These are phyloP conservation scores for Trametes punicea DNA, from an alignment of 768 basidiomycete genomes.

Conservation along the genomic window DNA sequence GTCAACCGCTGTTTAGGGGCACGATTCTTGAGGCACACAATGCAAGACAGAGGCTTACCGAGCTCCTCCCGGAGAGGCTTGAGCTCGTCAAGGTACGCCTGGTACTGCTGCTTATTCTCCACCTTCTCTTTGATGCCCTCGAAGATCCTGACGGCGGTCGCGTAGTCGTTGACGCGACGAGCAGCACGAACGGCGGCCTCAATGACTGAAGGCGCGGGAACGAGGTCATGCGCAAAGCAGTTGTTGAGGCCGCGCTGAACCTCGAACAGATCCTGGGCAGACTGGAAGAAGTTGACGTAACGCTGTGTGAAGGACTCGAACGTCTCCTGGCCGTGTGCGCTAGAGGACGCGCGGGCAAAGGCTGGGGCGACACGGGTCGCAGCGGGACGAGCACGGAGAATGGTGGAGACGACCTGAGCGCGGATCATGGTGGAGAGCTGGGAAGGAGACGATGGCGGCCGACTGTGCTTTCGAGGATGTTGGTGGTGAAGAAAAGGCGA, in stretches of 20 bases:
- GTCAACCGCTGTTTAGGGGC: background rate
- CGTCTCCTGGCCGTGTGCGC: constrained; percentile 80
- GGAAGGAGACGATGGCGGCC: constrained; percentile 5
- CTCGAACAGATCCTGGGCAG: constrained; percentile 95
- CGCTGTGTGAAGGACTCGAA: constrained; percentile 94
- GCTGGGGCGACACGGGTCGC: constrained; percentile 36
- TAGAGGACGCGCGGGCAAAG: constrained; percentile 48
- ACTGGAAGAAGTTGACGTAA: constrained; percentile 91
- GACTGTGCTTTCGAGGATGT: constrained; percentile 4
- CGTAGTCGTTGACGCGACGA: constrained; percentile 92
- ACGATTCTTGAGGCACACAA: background rate
- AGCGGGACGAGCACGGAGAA: constrained; percentile 60
- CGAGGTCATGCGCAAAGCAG: constrained; percentile 98
- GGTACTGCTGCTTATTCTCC: constrained; percentile 94
- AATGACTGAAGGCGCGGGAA: constrained; percentile 78
- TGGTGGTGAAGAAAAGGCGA: constrained; percentile 20
- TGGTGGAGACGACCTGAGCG: constrained; percentile 55
- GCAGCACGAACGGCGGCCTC: constrained; percentile 87
- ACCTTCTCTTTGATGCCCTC: constrained; percentile 98
- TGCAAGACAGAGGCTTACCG: constrained; percentile 46
- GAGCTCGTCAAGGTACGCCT: constrained; percentile 89
- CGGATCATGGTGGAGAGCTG: constrained; percentile 42
- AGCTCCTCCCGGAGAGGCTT: constrained; percentile 88
- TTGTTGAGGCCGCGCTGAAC: constrained; percentile 99
- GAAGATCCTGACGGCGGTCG: constrained; percentile 93